Base-by-base conservation (phyloP, 179 eudicot species). In the Sideroxylon spinosum region DNA sequence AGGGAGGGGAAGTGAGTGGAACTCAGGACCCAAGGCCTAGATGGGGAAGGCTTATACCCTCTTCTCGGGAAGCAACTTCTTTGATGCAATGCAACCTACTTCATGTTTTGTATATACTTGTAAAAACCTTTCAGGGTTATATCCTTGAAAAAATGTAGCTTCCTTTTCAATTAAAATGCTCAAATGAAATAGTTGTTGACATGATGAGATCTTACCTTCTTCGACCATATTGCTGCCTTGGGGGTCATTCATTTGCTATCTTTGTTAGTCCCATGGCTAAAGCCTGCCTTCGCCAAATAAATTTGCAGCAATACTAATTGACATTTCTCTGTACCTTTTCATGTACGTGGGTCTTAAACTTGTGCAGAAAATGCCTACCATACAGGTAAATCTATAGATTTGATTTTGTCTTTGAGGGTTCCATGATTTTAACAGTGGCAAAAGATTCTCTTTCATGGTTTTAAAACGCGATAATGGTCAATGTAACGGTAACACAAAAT, bases 331-430 rank as follows among this genome's bases (percentile, higher is more conserved):
- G 4, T 63, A 9, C 46, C 81, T 76, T 73, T 82, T 74, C 78
- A 78, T 83, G 84, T 63, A 60, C 67, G 53, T 60, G 72, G 71
- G 59, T 68, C 19, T 6, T 7, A 79, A 77, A 77, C 48, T 20
- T 63, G 48, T 19, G 66, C 86, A 86, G 88, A 86, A 84, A 83
- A 86, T 86, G 88, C 88, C 88, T 74, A 82, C 82, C 56, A 78
- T 86, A 74, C 88, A 86, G 88, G 88, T 86, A 56, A 70, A 64
- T 71, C 29, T 9, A 29, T 59, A 20, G 48, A 68, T 77, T 74
- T 75, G 59, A 14, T 23, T 75, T 23, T 75, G 44, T 12, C 26
- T 9, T 57, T 44, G 29, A 23, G 7, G 59, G 20, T 9, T 44
- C 23, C 7, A 13, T 49, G 55, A 44, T 16, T 46, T 19, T 44